These are phyloP conservation scores for Aurantiochytrium sp. DNA, from an alignment of 108 stramenopile genomes.

Conservation along the genomic window DNA sequence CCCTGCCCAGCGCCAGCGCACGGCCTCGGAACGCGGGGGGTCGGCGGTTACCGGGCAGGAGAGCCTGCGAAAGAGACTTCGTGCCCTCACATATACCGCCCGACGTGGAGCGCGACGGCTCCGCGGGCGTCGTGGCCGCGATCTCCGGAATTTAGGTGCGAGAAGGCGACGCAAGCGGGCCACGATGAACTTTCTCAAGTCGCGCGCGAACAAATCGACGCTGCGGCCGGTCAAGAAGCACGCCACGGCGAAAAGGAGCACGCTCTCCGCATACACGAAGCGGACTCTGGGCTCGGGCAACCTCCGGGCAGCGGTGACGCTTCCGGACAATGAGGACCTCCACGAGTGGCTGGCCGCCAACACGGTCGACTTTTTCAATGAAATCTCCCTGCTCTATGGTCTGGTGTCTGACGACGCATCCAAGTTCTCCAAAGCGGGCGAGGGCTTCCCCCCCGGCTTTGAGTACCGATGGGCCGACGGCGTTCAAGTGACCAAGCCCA, in stretches of 20 bases:
- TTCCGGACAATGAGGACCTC: conserved; percentile 32
- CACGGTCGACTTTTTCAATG: conserved; percentile 63
- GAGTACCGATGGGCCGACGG: conserved; percentile 45
- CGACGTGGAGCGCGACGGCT: too few relatives aligned
- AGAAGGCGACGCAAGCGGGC: not conserved
- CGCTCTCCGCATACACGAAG: not conserved
- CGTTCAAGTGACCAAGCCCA: not conserved
- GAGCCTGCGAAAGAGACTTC: too few relatives aligned
- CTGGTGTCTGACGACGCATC: conserved; percentile 38
- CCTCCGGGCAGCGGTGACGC: conserved; percentile 32
- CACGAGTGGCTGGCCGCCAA: conserved; percentile 35
- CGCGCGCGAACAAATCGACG: conserved; percentile 1
- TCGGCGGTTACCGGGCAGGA: too few relatives aligned
- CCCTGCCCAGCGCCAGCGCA: too few relatives aligned
- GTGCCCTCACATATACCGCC: too few relatives aligned
- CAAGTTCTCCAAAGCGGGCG: conserved; percentile 1
- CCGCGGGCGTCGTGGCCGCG: not conserved
- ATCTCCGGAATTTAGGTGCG: not conserved
- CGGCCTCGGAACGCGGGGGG: too few relatives aligned
- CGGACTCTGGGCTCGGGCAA: conserved; percentile 27
- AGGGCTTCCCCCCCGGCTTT: conserved; percentile 37
- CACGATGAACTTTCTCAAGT: conserved; percentile 24
- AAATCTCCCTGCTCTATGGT: conserved; percentile 53
- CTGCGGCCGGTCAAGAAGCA: conserved; percentile 31
- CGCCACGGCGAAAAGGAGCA: not conserved